Base-by-base conservation (phyloP, 768 basidiomycete species). In the Solioccasus polychromus region DNA sequence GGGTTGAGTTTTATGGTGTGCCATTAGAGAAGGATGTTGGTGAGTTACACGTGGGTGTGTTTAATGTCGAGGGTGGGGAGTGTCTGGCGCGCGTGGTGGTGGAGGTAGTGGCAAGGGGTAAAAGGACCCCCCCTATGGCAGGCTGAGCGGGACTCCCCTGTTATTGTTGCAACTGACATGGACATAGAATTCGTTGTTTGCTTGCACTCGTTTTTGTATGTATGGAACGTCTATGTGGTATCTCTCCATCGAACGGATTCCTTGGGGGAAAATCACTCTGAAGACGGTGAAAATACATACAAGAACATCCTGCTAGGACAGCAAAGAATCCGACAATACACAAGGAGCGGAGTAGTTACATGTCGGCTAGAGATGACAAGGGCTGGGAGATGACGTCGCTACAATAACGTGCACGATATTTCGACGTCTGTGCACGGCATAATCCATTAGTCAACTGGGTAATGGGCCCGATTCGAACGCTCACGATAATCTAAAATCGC, bases 1-100 rank as follows among this genome's bases (percentile, higher is more conserved):
- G 67, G 11, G 70, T 83, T 22, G 81, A 84, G 54, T 68, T 85
- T 30, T 73, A 71, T 44, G 84, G 83, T 22, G 68, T 73, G 26
- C 79, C 83, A 2, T 57, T 54, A 25, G 65, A 68, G 29, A 59
- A 62, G 7, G 81, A 85, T 50, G 53, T 80, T 28, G 83, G 83
- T 19, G 73, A 76, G 58, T 58, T 76, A 45, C 70, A 70, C 6
- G 67, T 83, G 45, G 83, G 78, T 6, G 70, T 85, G 22, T 85
- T 78, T 55, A 71, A 71, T 29, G 64, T 60, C 15, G 72, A 73
- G 44, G 73, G 72, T 39, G 75, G 71, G 3, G 66, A 70, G 36
- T 83, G 81, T 58, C 63, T 83, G 18, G 78, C 73, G 41, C 71
- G 71, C 44, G 73, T 80, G 31, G 63, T 76, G 19, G 68, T 83